Percentiles rank a stretch among this genome's conserved stretches.
These are phyloP conservation scores for Byssothecium circinans DNA, from an alignment of 2,329 filamentous ascomycete genomes.

Conservation along the genomic window DNA sequence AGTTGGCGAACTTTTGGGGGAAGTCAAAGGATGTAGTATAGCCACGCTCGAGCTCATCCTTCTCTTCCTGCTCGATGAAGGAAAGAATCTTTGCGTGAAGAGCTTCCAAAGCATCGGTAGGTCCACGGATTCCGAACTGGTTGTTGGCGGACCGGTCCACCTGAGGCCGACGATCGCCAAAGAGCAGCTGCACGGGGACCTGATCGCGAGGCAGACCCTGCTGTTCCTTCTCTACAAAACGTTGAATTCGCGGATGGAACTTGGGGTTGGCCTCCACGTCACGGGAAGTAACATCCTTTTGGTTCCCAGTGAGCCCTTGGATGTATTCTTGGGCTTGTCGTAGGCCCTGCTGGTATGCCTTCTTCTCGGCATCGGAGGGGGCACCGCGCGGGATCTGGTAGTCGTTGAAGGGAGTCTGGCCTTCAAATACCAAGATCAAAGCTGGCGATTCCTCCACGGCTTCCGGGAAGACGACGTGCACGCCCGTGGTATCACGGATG, in stretches of 20 bases:
- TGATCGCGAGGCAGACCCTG: constrained; percentile 49
- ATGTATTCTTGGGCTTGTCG: constrained; percentile 62
- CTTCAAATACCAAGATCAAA: constrained; percentile 75
- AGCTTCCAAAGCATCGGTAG: constrained; percentile 69
- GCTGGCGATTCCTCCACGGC: constrained; percentile 61
- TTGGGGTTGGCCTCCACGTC: constrained; percentile 59
- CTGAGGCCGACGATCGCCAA: constrained; percentile 48
- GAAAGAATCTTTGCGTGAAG: constrained; percentile 72
- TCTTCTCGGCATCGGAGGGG: constrained; percentile 57
- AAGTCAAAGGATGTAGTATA: constrained; percentile 88
- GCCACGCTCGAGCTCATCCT: constrained; percentile 90
- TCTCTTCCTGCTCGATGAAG: constrained; percentile 84
- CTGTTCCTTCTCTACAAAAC: constrained; percentile 61
- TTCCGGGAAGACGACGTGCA: constrained; percentile 72
- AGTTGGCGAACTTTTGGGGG: constrained; percentile 90
- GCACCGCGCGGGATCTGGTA: constrained; percentile 59
- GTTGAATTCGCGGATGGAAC: constrained; percentile 65
- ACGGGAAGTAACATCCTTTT: constrained; percentile 57
- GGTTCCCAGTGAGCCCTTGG: constrained; percentile 55
- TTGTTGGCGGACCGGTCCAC: constrained; percentile 58
- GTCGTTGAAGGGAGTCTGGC: constrained; percentile 54
- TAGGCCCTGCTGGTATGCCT: constrained; percentile 60
- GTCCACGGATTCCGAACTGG: constrained; percentile 74
- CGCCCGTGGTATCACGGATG: constrained; percentile 69
- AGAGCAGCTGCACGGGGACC: constrained; percentile 60